These are phyloP conservation scores for Lotus japonicus DNA, from an alignment of 306 rosid genomes.

Conservation along the genomic window DNA sequence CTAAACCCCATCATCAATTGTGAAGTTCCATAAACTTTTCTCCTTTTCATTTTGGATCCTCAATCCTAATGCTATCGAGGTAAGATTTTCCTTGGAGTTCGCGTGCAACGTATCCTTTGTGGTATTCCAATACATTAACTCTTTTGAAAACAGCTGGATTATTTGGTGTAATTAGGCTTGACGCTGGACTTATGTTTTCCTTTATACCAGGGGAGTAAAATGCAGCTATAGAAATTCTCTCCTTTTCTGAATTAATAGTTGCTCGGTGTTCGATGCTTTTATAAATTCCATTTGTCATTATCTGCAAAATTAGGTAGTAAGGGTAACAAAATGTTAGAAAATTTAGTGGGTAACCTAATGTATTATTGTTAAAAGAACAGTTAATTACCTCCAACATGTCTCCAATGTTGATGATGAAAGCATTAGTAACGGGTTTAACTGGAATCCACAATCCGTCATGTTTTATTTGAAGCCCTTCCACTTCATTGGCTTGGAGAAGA, in stretches of 20 bases:
- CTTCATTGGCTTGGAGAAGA: slow-evolving; percentile 29
- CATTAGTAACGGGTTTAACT: slow-evolving; percentile 38
- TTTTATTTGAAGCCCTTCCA: slow-evolving; percentile 37
- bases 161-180: background rate
- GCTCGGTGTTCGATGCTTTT: slow-evolving; percentile 36
- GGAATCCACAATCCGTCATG: slow-evolving; percentile 41
- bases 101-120: too few relatives aligned
- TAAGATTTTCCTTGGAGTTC: too few relatives aligned
- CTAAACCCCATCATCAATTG: too few relatives aligned
- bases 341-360: too few relatives aligned
- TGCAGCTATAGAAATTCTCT: slow-evolving; percentile 42
- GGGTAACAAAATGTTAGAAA: background rate
- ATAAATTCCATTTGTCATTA: slow-evolving; percentile 34
- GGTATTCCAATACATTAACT: too few relatives aligned
- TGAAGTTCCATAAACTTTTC: too few relatives aligned
- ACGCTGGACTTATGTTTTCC: slow-evolving; percentile 29
- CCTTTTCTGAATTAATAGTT: slow-evolving; percentile 26
- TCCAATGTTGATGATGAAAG: slow-evolving; percentile 39
- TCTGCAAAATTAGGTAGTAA: slow-evolving; percentile 15
- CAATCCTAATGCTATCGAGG: too few relatives aligned
- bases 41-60: too few relatives aligned
- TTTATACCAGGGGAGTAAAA: slow-evolving; percentile 20
- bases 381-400: slow-evolving; percentile 40
- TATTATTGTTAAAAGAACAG: too few relatives aligned
- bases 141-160: too few relatives aligned